Conservation (phyloP, 73 alveolate species). For the Effrenium voratum region DNA sequence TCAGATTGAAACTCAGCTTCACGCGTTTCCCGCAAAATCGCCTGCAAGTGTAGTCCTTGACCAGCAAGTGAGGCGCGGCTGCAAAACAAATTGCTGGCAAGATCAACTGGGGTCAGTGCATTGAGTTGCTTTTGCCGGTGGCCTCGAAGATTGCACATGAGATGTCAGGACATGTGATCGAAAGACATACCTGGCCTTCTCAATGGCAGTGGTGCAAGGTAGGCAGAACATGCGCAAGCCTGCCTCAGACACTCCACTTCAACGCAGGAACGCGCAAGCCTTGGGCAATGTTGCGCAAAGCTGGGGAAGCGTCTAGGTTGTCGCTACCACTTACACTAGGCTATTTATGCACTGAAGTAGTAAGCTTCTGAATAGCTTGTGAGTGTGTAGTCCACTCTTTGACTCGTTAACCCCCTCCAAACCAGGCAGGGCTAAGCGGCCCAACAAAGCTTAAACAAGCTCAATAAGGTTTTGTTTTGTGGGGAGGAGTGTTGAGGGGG, state of each 20-base stretch:
- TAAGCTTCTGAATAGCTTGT: background rate
- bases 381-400: background rate
- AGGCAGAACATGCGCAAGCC: slow-evolving; percentile 82
- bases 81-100: background rate
- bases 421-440: no score
- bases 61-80: background rate
- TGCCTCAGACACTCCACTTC: slow-evolving; percentile 28
- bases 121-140: slow-evolving; percentile 70
- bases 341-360: background rate
- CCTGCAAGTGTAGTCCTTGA: slow-evolving; percentile 65
- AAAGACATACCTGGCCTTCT: no score
- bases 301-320: no score
- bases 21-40: slow-evolving; percentile 67
- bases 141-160: background rate
- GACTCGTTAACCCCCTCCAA: no score
- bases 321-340: no score
- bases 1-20: background rate
- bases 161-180: no score
- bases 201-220: slow-evolving; percentile 71
- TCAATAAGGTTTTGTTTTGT: no score
- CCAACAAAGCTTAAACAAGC: no score
- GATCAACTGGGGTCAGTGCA: background rate
- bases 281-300: no score
- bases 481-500: no score
- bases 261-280: no score